These are phyloP conservation scores for Phaeosphaeriaceae sp. DNA, from an alignment of 2,329 filamentous ascomycete genomes.

Conservation along the genomic window DNA sequence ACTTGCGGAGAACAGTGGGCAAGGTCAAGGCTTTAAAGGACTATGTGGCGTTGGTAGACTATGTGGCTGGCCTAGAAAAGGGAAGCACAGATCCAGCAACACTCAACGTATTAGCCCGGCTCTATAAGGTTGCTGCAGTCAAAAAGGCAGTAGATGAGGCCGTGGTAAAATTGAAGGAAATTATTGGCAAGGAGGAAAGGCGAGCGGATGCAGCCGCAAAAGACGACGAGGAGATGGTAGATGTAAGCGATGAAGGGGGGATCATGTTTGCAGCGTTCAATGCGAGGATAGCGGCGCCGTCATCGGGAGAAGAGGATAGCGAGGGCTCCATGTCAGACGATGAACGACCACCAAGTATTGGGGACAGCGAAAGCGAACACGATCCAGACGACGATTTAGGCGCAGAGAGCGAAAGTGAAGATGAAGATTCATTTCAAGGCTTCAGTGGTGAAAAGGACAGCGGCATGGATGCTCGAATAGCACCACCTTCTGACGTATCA, in stretches of 20 bases:
- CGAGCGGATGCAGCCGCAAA: slow-evolving; percentile 12
- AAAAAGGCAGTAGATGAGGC: slow-evolving; percentile 60
- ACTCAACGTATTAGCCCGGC: slow-evolving; percentile 63
- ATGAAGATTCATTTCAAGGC: slow-evolving; percentile 8
- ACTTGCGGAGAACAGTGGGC: slow-evolving; percentile 62
- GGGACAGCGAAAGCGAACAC: slow-evolving; percentile 34
- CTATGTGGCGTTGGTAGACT: slow-evolving; percentile 54
- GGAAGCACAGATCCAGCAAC: slow-evolving; percentile 53
- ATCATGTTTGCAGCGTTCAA: slow-evolving; percentile 45
- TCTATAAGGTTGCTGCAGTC: slow-evolving; percentile 66
- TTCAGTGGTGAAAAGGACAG: slow-evolving; percentile 9
- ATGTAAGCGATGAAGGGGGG: slow-evolving; percentile 37
- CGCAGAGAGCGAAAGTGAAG: slow-evolving; percentile 17
- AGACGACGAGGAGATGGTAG: slow-evolving; percentile 29
- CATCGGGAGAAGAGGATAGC: slow-evolving; percentile 41
- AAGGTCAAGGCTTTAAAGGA: slow-evolving; percentile 65
- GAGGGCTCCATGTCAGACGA: slow-evolving; percentile 36
- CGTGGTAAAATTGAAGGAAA: slow-evolving; percentile 49
- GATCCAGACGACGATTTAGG: slow-evolving; percentile 28
- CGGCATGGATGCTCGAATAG: slow-evolving; percentile 9
- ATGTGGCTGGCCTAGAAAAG: slow-evolving; percentile 45
- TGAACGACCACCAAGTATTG: slow-evolving; percentile 39
- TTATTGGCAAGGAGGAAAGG: slow-evolving; percentile 28
- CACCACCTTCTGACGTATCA: slow-evolving; percentile 18
- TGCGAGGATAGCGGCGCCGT: slow-evolving; percentile 49